Conservation (phyloP, 2,329 filamentous ascomycete species). For the Diaporthe citrichinensis region DNA sequence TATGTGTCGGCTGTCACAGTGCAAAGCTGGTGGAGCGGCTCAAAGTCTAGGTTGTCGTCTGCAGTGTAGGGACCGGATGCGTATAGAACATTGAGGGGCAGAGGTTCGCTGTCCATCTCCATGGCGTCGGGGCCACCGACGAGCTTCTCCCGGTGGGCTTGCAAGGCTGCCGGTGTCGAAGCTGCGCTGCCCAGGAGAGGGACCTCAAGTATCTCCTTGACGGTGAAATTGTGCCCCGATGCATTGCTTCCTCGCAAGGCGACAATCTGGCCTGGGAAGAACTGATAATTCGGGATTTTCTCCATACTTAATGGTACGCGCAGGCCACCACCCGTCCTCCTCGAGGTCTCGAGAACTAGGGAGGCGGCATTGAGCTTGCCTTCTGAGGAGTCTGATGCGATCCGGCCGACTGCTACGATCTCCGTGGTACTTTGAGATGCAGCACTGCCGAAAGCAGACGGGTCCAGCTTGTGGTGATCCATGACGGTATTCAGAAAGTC, state of each 20-base stretch:
- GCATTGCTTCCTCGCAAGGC: slow-evolving; percentile 89
- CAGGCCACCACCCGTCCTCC: slow-evolving; percentile 85
- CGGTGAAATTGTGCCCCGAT: slow-evolving; percentile 85
- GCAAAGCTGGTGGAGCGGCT: slow-evolving; percentile 87
- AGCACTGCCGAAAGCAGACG: slow-evolving; percentile 88
- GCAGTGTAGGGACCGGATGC: slow-evolving; percentile 92
- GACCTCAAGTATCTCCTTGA: slow-evolving; percentile 80
- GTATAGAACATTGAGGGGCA: slow-evolving; percentile 82
- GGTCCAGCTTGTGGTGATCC: slow-evolving; percentile 81
- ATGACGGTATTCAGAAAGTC: slow-evolving; percentile 84
- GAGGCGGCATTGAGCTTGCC: slow-evolving; percentile 89
- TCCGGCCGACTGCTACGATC: slow-evolving; percentile 90
- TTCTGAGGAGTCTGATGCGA: slow-evolving; percentile 89
- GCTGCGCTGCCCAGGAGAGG: slow-evolving; percentile 83
- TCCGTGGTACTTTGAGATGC: slow-evolving; percentile 87
- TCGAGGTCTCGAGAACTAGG: slow-evolving; percentile 88
- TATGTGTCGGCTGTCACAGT: slow-evolving; percentile 80
- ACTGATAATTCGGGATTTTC: slow-evolving; percentile 77
- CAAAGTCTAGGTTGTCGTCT: slow-evolving; percentile 92
- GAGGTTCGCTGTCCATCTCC: slow-evolving; percentile 69
- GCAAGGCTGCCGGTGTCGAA: slow-evolving; percentile 75
- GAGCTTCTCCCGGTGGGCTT: slow-evolving; percentile 78
- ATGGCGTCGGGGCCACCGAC: slow-evolving; percentile 74
- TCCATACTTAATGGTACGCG: slow-evolving; percentile 85
- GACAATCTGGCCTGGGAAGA: slow-evolving; percentile 96